phyloP scores from a whole-genome alignment of 306 rosid genomes.

The Erythrophleum fordii region DNA sequence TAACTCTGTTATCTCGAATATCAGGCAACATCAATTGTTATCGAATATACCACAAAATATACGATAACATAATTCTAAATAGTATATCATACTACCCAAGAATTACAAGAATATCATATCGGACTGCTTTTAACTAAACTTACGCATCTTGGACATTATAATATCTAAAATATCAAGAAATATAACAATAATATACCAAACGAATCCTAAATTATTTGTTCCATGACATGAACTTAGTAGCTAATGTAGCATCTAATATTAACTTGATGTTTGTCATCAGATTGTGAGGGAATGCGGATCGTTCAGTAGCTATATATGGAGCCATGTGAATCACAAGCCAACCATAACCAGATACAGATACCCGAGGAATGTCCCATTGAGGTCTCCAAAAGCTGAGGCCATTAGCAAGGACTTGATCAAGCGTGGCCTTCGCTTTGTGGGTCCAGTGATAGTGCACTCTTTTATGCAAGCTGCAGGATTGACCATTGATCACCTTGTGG shows the following conservation, averaged over 20 bases:
- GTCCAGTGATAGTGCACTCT: conserved; percentile 92
- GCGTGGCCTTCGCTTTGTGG: conserved; percentile 81
- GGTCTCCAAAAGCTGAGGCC: conserved; percentile 86
- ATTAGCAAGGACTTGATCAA: conserved; percentile 89
- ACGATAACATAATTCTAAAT: no score
- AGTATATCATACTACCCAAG: no score
- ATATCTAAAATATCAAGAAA: no score
- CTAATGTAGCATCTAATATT: not conserved
- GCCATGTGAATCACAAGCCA: conserved; percentile 83
- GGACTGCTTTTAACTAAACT: no score
- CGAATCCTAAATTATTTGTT: not conserved
- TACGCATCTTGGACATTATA: no score
- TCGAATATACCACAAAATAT: no score
- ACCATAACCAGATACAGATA: conserved; percentile 69
- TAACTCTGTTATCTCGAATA: no score
- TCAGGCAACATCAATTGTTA: no score
- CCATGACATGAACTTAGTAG: not conserved
- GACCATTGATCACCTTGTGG: conserved; percentile 89
- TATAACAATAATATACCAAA: not conserved
- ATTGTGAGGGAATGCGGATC: conserved; percentile 82
- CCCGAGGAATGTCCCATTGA: conserved; percentile 89
- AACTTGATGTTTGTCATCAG: conserved; percentile 43
- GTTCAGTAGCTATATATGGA: conserved; percentile 92
- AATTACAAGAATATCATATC: no score
- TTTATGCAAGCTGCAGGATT: conserved; percentile 99